Evolutionary conservation across 495 filamentous ascomycete species (phyloP).

Genomic region (Stereocaulon alpinum): DNA sequence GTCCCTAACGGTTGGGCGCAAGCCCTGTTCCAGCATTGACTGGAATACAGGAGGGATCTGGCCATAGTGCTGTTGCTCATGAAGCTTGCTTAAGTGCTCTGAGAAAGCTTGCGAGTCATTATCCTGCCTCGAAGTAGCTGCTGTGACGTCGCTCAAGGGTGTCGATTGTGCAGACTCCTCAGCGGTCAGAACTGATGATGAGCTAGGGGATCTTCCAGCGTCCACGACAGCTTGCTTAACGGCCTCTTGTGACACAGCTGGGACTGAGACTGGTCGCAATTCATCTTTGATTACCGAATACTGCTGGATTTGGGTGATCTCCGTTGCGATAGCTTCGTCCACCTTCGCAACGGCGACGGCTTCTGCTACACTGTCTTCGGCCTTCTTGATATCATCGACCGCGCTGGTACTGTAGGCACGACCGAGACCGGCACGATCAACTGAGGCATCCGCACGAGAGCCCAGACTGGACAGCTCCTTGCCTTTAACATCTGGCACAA

Average conservation of each 20-base stretch:
- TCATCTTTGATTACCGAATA: constrained; percentile 3
- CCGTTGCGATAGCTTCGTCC: constrained; percentile 54
- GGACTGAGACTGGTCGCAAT: background rate
- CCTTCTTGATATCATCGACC: constrained; percentile 51
- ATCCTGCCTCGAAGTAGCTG: constrained; percentile 32
- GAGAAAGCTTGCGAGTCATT: constrained; percentile 59
- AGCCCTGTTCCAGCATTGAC: constrained; percentile 63
- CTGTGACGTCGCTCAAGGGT: constrained; percentile 14
- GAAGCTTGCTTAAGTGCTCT: constrained; percentile 62
- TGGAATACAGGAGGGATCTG: constrained; percentile 89
- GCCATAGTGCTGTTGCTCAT: constrained; percentile 54
- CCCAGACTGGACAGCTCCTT: constrained; percentile 28
- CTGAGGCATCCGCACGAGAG: constrained; percentile 11
- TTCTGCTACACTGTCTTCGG: constrained; percentile 39
- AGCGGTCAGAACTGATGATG: constrained; percentile 3
- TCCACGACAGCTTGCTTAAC: background rate
- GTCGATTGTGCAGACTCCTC: constrained; percentile 9
- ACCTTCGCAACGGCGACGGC: constrained; percentile 47
- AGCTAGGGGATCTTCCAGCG: background rate
- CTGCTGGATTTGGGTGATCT: constrained; percentile 42
- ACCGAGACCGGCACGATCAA: constrained; percentile 24
- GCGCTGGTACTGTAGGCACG: constrained; percentile 40
- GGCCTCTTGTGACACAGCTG: background rate
- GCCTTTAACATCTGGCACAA: constrained; percentile 40
- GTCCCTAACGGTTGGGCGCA: constrained; percentile 67